A percentile compares a stretch with the other conserved stretches of the same genome.
These are phyloP conservation scores for Gryganskiella cystojenkinii DNA, from an alignment of 192 early-diverging fungal genomes.

Conservation along the genomic window DNA sequence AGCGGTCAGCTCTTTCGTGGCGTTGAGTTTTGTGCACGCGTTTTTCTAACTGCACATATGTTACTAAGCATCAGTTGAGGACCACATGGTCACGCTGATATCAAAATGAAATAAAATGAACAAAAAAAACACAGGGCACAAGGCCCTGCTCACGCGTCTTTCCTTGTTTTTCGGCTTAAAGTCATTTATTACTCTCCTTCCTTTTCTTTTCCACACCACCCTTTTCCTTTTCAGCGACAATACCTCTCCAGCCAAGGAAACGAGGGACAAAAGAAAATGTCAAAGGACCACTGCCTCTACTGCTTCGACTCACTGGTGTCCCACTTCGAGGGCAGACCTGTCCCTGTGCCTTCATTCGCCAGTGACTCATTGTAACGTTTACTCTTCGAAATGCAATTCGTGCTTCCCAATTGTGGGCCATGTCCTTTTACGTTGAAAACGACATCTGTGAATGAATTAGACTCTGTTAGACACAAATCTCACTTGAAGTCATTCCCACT, in stretches of 20 bases:
- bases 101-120: too few species aligned
- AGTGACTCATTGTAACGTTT: constrained; percentile 68
- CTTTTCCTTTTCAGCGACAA: neutral
- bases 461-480: too few species aligned
- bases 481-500: neutral
- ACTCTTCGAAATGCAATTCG: neutral
- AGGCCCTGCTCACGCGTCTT: neutral
- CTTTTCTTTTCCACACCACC: neutral
- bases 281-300: constrained; percentile 77
- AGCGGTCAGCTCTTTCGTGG: too few species aligned
- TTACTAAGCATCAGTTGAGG: neutral
- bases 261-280: constrained; percentile 28
- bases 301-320: constrained; percentile 84
- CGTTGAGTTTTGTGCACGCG: too few species aligned
- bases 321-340: constrained; percentile 59
- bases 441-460: too few species aligned
- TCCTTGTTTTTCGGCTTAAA: neutral
- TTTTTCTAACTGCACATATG: too few species aligned
- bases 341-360: constrained; percentile 62
- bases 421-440: too few species aligned
- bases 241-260: too few species aligned
- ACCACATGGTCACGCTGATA: neutral
- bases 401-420: too few species aligned
- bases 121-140: neutral
- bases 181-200: neutral